Base-by-base conservation (phyloP, 805 yeast species). In the Naumovozyma dairenensis region DNA sequence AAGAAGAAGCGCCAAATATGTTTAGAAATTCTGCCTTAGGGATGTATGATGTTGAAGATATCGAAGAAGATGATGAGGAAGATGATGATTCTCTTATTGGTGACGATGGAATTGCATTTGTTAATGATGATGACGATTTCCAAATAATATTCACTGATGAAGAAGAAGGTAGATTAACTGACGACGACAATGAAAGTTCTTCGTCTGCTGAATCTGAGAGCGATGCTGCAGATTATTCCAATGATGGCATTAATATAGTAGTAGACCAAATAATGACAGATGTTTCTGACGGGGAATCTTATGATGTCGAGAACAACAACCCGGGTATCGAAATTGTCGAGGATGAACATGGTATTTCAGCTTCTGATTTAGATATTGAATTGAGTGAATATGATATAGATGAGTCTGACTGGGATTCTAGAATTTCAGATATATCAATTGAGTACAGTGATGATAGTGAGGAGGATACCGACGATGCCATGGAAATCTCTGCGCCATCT, bases 1-100 rank as follows among this genome's bases (percentile, higher is more conserved):
- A 71, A 24, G 93, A 80, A 34, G 89, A 84, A 34, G 73, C 86
- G 0, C 86, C 94, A 0, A 87, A 87, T 53, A 63, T 87, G 49
- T 76, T 89, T 57, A 66, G 80, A 25, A 87, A 92, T 52, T 87
- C 96, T 0, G 83, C 96, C 0, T 65, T 89, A 26, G 96, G 96
- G 2, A 87, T 89, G 93, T 89, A 80, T 53, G 96, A 89, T 46
- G 77, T 82, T 25, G 82, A 70, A 21, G 92, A 79, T 33, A 69
- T 72, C 22, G 80, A 74, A 42, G 72, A 72, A 28, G 80, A 76
- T 21, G 80, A 72, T 9, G 77, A 71, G 6, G 73, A 65, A n/a
- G 72, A 64, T 16, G 75, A 67, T 26, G 69, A 65, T 17, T 72
- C 67, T 17, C 65, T 62, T 7, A 65, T 64, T 36, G 59, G 65